These are phyloP conservation scores for Globisporangium recalcitrans DNA, from an alignment of 352 stramenopile genomes.

Conservation along the genomic window DNA sequence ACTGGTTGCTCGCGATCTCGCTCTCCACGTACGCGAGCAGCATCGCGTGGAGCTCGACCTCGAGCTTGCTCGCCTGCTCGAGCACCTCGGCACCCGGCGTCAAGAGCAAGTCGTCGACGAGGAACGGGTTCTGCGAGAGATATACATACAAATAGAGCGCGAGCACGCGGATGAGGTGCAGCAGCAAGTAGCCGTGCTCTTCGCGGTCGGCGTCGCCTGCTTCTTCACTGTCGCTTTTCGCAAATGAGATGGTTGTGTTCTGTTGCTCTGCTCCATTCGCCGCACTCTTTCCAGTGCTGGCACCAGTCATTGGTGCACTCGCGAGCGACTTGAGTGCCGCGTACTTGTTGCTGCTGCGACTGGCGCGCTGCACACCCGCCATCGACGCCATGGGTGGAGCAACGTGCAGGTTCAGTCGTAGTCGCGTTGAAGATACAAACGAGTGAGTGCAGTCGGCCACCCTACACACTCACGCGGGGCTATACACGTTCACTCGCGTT, in stretches of 20 bases:
- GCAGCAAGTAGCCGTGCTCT: slow-evolving; percentile 26
- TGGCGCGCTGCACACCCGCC: not conserved
- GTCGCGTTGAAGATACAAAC: not conserved
- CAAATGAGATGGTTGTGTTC: slow-evolving; percentile 3
- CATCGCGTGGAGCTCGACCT: slow-evolving; percentile 34
- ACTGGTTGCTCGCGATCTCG: slow-evolving; percentile 55
- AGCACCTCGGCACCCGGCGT: slow-evolving; percentile 15
- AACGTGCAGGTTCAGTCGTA: not conserved
- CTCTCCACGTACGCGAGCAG: slow-evolving; percentile 36
- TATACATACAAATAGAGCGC: slow-evolving; percentile 57
- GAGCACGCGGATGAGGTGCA: slow-evolving; percentile 62
- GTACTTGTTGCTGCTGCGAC: not conserved
- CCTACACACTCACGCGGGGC: too few species aligned
- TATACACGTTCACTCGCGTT: not conserved
- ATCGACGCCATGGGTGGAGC: slow-evolving; percentile 1
- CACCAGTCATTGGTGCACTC: not conserved
- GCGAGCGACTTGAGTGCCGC: not conserved
- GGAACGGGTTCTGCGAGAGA: slow-evolving; percentile 33
- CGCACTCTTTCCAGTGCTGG: not conserved
- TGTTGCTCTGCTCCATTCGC: not conserved
- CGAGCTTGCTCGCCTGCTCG: slow-evolving; percentile 15
- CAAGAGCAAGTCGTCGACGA: slow-evolving; percentile 35
- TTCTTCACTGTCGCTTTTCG: not conserved
- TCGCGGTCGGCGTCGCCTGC: slow-evolving; percentile 13
- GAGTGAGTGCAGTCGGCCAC: not conserved